Conservation (phyloP, 164 flowering plant species). For the grape (Vitis vinifera) region DNA sequence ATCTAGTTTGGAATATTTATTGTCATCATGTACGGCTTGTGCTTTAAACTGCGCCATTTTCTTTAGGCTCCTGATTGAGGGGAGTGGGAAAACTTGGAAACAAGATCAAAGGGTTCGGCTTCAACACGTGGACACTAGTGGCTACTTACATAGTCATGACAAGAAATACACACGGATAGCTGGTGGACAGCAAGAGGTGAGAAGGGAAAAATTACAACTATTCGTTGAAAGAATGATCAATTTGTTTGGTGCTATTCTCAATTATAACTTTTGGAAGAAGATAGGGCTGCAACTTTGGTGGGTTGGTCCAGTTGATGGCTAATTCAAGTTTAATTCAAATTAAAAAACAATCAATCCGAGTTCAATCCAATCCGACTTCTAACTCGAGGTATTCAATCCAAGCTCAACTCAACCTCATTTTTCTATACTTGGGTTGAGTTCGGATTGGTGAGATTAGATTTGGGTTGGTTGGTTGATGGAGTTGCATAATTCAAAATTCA, state of each 20-base stretch:
- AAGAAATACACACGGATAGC: constrained; percentile 90
- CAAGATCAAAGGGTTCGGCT: constrained; percentile 94
- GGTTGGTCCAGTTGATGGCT: fast-evolving
- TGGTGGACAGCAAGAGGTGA: constrained; percentile 98
- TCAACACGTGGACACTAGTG: constrained; percentile 85
- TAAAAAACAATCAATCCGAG: no score
- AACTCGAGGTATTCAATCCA: no score
- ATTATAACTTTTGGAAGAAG: not conserved
- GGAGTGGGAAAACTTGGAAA: constrained; percentile 88
- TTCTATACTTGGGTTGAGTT: no score
- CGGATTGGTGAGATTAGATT: no score
- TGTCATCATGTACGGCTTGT: not conserved
- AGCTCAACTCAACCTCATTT: no score
- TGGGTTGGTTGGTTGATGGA: no score
- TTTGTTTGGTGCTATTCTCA: not conserved
- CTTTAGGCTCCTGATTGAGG: constrained; percentile 79
- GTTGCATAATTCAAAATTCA: no score
- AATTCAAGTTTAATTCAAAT: no score
- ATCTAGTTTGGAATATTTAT: not conserved
- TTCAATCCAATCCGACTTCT: no score
- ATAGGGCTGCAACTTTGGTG: no score
- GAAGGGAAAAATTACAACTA: not conserved
- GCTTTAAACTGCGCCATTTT: constrained; percentile 1
- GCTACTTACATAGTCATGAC: constrained; percentile 92
- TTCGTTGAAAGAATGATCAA: not conserved